Evolutionary conservation across 2,329 filamentous ascomycete species (phyloP).

Genomic region (Ceratocystis lukuohia): DNA sequence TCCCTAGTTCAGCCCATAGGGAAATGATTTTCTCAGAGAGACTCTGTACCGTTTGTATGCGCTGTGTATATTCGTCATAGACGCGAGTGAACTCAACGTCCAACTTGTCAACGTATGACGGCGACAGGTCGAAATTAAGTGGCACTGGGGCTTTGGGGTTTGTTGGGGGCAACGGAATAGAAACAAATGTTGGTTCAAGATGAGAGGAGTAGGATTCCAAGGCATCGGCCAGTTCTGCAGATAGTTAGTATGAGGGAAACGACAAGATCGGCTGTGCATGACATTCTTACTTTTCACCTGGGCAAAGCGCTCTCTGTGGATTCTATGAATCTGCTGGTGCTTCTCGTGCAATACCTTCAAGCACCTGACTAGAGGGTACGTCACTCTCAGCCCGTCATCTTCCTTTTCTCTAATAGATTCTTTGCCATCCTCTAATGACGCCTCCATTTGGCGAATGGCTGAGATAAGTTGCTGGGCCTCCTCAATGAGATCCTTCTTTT

Average conservation of each 20-base stretch:
- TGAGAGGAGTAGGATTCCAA: constrained; percentile 94
- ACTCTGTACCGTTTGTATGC: constrained; percentile 60
- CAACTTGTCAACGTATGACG: constrained; percentile 70
- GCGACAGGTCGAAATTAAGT: constrained; percentile 81
- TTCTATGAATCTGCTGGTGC: constrained; percentile 61
- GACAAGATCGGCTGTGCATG: not conserved
- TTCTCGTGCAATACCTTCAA: constrained; percentile 74
- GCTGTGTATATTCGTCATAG: constrained; percentile 88
- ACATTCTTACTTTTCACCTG: constrained; percentile 71
- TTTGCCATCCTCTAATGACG: constrained; percentile 66
- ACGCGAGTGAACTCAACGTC: constrained; percentile 87
- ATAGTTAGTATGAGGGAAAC: not conserved
- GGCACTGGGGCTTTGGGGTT: constrained; percentile 62
- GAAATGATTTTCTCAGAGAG: constrained; percentile 77
- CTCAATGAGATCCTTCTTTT: constrained; percentile 84
- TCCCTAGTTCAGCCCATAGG: constrained; percentile 90
- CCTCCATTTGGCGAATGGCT: constrained; percentile 84
- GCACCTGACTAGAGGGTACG: constrained; percentile 70
- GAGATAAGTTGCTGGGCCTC: constrained; percentile 77
- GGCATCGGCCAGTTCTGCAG: constrained; percentile 73
- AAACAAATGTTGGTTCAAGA: constrained; percentile 77
- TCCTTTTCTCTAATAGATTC: constrained; percentile 51
- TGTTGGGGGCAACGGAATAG: constrained; percentile 72
- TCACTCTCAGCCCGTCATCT: constrained; percentile 58
- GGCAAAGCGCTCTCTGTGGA: constrained; percentile 85